Base-by-base conservation (phyloP, 768 basidiomycete species). In the Cantharellus anzutake region DNA sequence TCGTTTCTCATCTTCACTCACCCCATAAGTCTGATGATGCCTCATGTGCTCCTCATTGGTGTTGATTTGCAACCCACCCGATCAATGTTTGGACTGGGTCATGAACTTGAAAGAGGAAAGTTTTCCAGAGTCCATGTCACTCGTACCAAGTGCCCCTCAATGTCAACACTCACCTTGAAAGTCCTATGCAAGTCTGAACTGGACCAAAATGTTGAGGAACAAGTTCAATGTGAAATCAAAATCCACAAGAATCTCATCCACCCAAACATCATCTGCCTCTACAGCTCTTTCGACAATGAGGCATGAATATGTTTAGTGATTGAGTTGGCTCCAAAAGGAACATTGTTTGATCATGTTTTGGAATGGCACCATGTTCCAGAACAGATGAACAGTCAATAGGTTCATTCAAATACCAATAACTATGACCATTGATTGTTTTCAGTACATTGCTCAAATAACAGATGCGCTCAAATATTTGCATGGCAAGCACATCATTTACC, bases 71-170 rank as follows among this genome's bases (percentile, higher is more conserved):
- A 29, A 29, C 20, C 20, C 20, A 29, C 20, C 20, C 20, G 20
- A 29, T 29, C 20, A 29, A 29, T 29, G 20, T 96, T 99, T 65
- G 90, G 96, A 63, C 93, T 98, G 67, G 94, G 96, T 16, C 81
- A 91, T 5, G 90, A 91, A 2, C 77, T 99, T 1, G 96, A 96
- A 16, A 97, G 98, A 70, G 96, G 96, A 51, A 98, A 98, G 73
- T 99, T 98, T 65, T 94, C 96, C 0, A 85, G 91, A 2, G 96
- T 99, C 35, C 98, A 99, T 75, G 92, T 98, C 84, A 90, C 93
- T 51, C 81, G 93, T 56, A 97, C 94, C n/a, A 94, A 93, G 70
- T 70, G 74, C 61, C 79, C 83, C 61, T 90, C 92, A 1, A 80
- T 83, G 61, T 98, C 87, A 74, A 94, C 96, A 68, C 81, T 98